Evolutionary conservation across 2,329 filamentous ascomycete genomes (phyloP), one percentile per base, ranked within the genome.

Genomic region (Ophiostoma sp.): DNA sequence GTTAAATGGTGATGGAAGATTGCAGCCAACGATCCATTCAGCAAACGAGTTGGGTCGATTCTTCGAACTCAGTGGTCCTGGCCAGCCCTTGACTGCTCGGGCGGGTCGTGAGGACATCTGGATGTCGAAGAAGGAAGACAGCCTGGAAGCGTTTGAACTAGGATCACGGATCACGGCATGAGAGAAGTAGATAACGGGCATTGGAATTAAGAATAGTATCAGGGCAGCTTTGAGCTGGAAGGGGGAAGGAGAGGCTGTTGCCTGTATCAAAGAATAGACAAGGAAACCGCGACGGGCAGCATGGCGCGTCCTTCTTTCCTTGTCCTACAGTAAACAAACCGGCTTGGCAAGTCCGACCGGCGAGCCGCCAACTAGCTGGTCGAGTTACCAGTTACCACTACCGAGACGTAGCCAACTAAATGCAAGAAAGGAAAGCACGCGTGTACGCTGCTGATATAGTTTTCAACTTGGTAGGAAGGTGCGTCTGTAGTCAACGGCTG

Each of bases 11-110:
- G 14, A 12, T 7, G 58, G 58, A 16, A 62, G 58, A 38, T 62
- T 62, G 58, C 36, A n/a, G 36, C 58, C 58, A 6, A 62, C 9
- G 14, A 62, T 38, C 58, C 58, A 62, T 41, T 62, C 58, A 14
- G 58, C 58, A 14, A 62, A 14, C 0, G 58, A 62, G 38, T 62
- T 62, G 14, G 58, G 58, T 2, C 58, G 58, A 7, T 62, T 62
- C 1, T 38, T 36, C 38, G 36, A 40, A 38, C 58, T 62, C 58
- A 62, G 38, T 8, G 58, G 58, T 41, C 58, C 58, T 8, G 58
- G 58, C 36, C 58, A 62, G 12, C 58, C 58, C 12, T 41, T 42
- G 58, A 40, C 18, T 40, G 55, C 55, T 58, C 18, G 27, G 18
- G 55, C 9, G 7, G 52, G 27, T 9, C 38, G 27, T 9, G 14